A percentile compares a stretch with the other conserved stretches of the same genome.
phyloP scores from a whole-genome alignment of 495 filamentous ascomycete species.

The Neurospora sp. region DNA sequence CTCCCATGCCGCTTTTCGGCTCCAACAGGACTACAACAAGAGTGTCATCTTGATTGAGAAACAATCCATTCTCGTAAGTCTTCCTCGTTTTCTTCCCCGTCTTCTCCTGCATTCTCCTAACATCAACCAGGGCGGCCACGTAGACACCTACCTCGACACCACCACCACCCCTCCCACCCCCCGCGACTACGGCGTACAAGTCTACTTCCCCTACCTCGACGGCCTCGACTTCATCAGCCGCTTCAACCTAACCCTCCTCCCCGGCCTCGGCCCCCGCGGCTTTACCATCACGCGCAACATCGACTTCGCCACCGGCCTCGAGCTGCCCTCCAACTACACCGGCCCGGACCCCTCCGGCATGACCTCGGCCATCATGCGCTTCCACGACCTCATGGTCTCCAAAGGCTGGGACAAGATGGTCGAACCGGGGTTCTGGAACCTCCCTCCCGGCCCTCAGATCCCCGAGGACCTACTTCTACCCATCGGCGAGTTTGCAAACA shows the following conservation, averaged over 20 bases:
- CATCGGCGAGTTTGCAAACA: constrained; percentile 29
- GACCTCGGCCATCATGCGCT: constrained; percentile 20
- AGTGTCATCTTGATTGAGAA: constrained; percentile 32
- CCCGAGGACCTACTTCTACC: constrained; percentile 35
- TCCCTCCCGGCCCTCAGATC: constrained; percentile 22
- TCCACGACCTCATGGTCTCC: constrained; percentile 20
- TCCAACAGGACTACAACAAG: constrained; percentile 30
- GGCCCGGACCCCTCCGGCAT: constrained; percentile 14
- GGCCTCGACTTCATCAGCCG: constrained; percentile 11
- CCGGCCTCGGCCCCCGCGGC: neutral
- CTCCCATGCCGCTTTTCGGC: constrained; percentile 34
- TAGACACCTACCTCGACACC: constrained; percentile 27
- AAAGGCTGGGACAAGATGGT: constrained; percentile 24
- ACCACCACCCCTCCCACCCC: constrained; percentile 3
- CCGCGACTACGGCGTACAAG: constrained; percentile 29
- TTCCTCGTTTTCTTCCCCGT: neutral
- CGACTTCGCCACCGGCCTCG: constrained; percentile 27
- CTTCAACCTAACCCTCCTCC: constrained; percentile 16
- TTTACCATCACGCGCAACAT: constrained; percentile 17
- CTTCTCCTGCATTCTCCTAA: neutral
- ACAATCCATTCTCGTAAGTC: constrained; percentile 25
- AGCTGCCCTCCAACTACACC: constrained; percentile 5
- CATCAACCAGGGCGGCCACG: constrained; percentile 26
- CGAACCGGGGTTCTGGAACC: constrained; percentile 24
- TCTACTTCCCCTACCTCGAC: constrained; percentile 13